phyloP scores from a whole-genome alignment of 148 eudicot genomes.

The Spergularia bocconei region DNA sequence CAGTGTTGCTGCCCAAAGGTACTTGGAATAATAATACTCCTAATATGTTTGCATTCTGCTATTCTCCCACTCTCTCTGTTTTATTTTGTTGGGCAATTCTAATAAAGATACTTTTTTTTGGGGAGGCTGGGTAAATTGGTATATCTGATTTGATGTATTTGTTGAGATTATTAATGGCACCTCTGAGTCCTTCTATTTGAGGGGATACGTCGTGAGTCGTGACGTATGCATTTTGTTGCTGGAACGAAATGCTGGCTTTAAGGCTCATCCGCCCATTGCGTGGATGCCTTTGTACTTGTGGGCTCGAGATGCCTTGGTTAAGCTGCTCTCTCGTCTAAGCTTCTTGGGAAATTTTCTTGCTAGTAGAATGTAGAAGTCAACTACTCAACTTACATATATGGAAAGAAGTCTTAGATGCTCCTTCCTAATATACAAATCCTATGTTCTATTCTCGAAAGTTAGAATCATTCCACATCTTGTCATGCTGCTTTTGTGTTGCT shows the following conservation, averaged over 20 bases:
- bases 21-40: background rate
- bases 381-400: background rate
- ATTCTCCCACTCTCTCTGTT: background rate
- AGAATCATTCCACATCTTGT: background rate
- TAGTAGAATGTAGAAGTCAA: background rate
- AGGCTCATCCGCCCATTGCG: background rate
- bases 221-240: background rate
- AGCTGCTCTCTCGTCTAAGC: background rate
- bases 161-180: background rate
- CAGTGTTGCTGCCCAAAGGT: constrained; percentile 21
- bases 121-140: no score
- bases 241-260: background rate
- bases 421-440: background rate
- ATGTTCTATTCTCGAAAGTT: background rate
- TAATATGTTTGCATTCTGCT: background rate
- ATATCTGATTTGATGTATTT: background rate
- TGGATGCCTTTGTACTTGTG: background rate
- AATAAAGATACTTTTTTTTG: no score
- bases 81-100: background rate
- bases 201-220: background rate
- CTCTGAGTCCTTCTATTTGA: background rate
- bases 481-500: background rate
- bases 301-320: background rate
- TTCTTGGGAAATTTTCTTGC: background rate
- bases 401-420: background rate